Conservation (phyloP, 1,284 basidiomycete genomes). For the Puccinia brachypodii region DNA sequence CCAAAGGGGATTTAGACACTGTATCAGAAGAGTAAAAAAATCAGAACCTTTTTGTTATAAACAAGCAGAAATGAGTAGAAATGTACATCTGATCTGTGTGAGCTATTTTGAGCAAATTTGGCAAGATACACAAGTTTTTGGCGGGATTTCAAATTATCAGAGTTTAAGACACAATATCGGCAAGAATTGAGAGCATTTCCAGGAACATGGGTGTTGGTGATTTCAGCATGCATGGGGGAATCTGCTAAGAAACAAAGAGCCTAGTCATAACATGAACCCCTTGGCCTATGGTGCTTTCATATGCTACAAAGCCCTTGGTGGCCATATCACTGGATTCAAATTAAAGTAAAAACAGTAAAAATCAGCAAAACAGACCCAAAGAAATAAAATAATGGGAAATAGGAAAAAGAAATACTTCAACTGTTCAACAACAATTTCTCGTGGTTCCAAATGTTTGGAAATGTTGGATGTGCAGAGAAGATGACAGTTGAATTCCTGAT, state of each 20-base stretch:
- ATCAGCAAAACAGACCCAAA: no score
- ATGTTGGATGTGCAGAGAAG: neutral
- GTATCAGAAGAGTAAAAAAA: neutral
- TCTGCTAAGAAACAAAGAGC: neutral
- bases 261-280: neutral
- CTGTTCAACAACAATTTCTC: neutral
- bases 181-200: conserved; percentile 1
- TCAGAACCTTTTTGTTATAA: neutral
- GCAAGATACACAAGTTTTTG: neutral
- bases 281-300: neutral
- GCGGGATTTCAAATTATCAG: neutral
- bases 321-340: neutral
- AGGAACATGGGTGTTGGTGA: neutral
- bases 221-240: conserved; percentile 8
- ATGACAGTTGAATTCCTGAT: neutral
- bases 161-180: neutral
- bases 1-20: neutral
- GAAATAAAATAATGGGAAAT: no score
- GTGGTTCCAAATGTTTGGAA: neutral
- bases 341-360: no score
- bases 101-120: neutral
- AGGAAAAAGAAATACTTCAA: no score
- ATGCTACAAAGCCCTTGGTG: neutral
- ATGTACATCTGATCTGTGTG: neutral
- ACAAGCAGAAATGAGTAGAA: neutral